Base-by-base conservation (phyloP, 768 basidiomycete genomes). In the Mycena latifolia region DNA sequence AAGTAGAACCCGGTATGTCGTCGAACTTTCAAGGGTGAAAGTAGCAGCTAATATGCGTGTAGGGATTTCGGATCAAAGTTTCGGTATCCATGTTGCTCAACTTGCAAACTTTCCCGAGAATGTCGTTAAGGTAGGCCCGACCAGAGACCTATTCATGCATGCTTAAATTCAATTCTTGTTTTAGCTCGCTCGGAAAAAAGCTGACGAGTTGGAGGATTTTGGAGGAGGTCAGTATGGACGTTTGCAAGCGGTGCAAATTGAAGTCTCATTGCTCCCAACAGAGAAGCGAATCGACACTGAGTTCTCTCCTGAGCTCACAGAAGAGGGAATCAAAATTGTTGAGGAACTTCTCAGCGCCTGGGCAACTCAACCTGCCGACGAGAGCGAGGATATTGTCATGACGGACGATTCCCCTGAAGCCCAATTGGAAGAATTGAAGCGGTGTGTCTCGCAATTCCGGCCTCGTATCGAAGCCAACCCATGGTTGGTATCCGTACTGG, bases 101-200 rank as follows among this genome's bases (percentile, higher is more conserved):
- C 82, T 99, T n/a, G 97, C 97, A 5, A 96, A 98, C 77, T 99
- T 99, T 78, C 98, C 98, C 0, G 93, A 96, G 65, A 92, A 89
- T 69, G 96, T 99, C 14, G 87, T 99, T 65, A 94, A 92, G 84
- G 92, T 93, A 53, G 62, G 82, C n/a, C 27, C 48, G 25, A 52
- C 35, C 10, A 20, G 18, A 2, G 14, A 3, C n/a, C 35, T 9
- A 7, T 53, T 18, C n/a, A 39, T 24, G 43, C n/a, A n/a, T n/a
- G n/a, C n/a, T n/a, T n/a, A n/a, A n/a, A 56, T 50, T 28, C 11
- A 18, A 43, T 20, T 15, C 7, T 27, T 15, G 53, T 31, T 18
- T 20, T 14, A 33, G 55, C 24, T 73, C 95, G 94, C 87, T 95
- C 50, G 96, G 94, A n/a, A 92, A 92, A 98, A 96, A 74, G 95